Percentiles rank a stretch among this genome's conserved stretches.
Conservation (phyloP, 352 stramenopile genomes). For the Halophytophthora batemanensis region DNA sequence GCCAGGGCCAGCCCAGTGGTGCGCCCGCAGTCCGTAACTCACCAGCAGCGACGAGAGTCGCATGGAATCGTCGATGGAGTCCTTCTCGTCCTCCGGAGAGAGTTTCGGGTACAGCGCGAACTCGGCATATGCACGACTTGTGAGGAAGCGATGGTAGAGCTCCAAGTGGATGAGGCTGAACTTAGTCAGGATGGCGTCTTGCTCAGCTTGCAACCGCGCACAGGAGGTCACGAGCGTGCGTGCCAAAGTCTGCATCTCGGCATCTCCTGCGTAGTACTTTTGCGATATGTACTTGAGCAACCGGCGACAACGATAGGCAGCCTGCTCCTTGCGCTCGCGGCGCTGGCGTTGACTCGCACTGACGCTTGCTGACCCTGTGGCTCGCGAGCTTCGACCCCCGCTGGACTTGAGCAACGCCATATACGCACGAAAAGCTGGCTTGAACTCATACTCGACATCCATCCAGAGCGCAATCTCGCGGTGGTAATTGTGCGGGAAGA, state of each 20-base stretch:
- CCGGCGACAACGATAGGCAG: constrained; percentile 57
- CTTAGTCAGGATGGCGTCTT: constrained; percentile 81
- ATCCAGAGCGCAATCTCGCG: constrained; percentile 83
- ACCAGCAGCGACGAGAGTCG: constrained; percentile 66
- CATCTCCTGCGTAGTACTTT: constrained; percentile 79
- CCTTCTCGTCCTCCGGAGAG: constrained; percentile 46
- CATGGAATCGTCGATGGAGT: constrained; percentile 66
- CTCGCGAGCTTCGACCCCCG: constrained; percentile 16
- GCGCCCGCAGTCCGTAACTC: constrained; percentile 78
- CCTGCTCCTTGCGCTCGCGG: constrained; percentile 60
- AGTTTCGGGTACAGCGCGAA: constrained; percentile 78
- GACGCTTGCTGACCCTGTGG: constrained; percentile 10
- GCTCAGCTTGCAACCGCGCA: constrained; percentile 63
- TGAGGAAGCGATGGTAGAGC: constrained; percentile 83
- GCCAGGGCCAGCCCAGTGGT: constrained; percentile 51
- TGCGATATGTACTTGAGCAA: constrained; percentile 83
- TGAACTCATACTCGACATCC: constrained; percentile 88
- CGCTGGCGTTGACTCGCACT: constrained; percentile 23
- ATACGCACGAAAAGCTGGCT: constrained; percentile 75
- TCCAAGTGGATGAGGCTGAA: constrained; percentile 86
- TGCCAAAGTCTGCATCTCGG: constrained; percentile 70
- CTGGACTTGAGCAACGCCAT: constrained; percentile 55
- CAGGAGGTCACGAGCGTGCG: constrained; percentile 67
- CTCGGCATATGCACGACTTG: constrained; percentile 78
- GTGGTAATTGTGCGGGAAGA: constrained; percentile 87